Evolutionary conservation across 2,329 filamentous ascomycete species (phyloP).

Genomic region (Monilinia polystroma): DNA sequence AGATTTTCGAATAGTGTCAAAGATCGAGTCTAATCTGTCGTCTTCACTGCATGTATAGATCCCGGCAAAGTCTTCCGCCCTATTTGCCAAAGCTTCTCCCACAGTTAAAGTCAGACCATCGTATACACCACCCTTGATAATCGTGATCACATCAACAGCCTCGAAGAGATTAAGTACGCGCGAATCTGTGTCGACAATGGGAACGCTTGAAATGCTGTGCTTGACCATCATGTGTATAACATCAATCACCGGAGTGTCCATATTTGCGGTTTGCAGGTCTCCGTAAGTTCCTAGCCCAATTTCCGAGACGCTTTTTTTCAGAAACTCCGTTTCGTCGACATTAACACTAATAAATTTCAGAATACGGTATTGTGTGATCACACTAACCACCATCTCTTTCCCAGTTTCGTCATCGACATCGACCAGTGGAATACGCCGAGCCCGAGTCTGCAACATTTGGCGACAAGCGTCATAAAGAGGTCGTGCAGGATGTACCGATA

Average conservation of each 20-base stretch:
- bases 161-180: conserved; percentile 94
- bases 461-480: conserved; percentile 94
- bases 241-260: conserved; percentile 89
- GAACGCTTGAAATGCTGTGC: conserved; percentile 90
- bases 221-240: conserved; percentile 92
- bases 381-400: conserved; percentile 88
- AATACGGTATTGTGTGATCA: conserved; percentile 97
- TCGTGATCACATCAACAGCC: conserved; percentile 92
- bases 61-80: conserved; percentile 87
- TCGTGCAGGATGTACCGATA: conserved; percentile 88
- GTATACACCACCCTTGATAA: conserved; percentile 91
- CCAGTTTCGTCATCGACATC: conserved; percentile 93
- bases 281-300: conserved; percentile 82
- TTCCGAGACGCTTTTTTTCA: conserved; percentile 84
- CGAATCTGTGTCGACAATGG: conserved; percentile 77
- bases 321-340: conserved; percentile 74
- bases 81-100: conserved; percentile 83
- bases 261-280: conserved; percentile 76
- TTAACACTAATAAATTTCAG: conserved; percentile 99
- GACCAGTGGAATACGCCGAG: conserved; percentile 88
- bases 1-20: conserved; percentile 93
- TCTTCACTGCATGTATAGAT: conserved; percentile 95
- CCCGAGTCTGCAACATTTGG: conserved; percentile 89
- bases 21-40: conserved; percentile 91
- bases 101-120: conserved; percentile 85